Percentiles rank a stretch among this genome's conserved stretches.
Evolutionary conservation across 192 early-diverging fungal species (phyloP).

Genomic region (Coemansia sp.): DNA sequence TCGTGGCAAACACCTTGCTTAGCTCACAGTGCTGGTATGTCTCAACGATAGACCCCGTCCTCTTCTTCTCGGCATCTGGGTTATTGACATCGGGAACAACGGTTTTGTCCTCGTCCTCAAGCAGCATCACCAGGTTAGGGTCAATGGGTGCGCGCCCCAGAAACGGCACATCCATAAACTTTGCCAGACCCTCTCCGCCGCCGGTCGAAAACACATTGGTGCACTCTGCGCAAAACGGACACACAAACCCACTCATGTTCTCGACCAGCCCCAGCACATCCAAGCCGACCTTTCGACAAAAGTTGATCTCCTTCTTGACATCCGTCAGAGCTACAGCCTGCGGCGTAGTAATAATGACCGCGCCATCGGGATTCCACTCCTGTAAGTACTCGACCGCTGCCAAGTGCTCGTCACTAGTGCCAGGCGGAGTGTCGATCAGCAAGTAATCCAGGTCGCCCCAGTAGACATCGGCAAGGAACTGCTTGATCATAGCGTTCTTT

Average conservation of each 20-base stretch:
- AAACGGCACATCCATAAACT: constrained; percentile 80
- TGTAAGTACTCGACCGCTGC: constrained; percentile 88
- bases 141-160: constrained; percentile 92
- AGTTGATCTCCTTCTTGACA: constrained; percentile 97
- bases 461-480: constrained; percentile 92
- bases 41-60: constrained; percentile 42
- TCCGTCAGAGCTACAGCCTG: constrained; percentile 84
- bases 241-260: constrained; percentile 98
- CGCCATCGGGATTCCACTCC: constrained; percentile 75
- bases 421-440: constrained; percentile 95
- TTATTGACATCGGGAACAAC: constrained; percentile 43
- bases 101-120: constrained; percentile 57
- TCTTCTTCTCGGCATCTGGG: constrained; percentile 15
- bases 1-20: constrained; percentile 38
- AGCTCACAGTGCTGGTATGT: constrained; percentile 50
- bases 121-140: constrained; percentile 65
- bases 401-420: constrained; percentile 97
- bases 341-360: constrained; percentile 95
- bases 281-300: constrained; percentile 88
- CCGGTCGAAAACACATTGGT: constrained; percentile 91
- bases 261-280: constrained; percentile 91
- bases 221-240: constrained; percentile 77
- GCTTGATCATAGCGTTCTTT: constrained; percentile 98
- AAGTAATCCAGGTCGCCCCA: constrained; percentile 97
- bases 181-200: constrained; percentile 86